These are phyloP conservation scores for Casuarina glauca DNA, from an alignment of 306 rosid species.

Conservation along the genomic window DNA sequence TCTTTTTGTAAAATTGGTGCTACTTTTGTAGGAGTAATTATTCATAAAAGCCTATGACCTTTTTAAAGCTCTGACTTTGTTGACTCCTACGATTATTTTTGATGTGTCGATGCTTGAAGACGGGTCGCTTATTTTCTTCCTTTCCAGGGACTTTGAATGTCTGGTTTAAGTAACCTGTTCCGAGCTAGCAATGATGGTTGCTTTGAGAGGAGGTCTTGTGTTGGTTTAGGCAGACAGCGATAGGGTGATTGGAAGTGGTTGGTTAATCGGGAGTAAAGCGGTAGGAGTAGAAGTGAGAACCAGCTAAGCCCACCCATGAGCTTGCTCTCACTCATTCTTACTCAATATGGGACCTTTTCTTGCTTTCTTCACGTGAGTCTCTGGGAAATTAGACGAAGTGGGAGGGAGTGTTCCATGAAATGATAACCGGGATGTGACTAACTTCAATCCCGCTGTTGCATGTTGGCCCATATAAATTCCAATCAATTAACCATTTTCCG, in stretches of 20 bases:
- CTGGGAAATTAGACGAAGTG: neutral
- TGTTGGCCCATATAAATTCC: neutral
- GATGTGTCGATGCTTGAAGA: neutral
- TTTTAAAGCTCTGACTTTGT: neutral
- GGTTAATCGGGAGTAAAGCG: neutral
- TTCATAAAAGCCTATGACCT: neutral
- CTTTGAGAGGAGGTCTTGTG: constrained; percentile 7
- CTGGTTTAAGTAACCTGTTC: neutral
- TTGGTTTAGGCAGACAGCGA: neutral
- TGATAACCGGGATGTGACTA: neutral
- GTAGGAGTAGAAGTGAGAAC: constrained; percentile 3
- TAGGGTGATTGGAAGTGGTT: neutral
- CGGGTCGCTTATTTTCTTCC: neutral
- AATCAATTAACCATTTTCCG: neutral
- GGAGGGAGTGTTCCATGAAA: neutral
- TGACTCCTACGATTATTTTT: neutral
- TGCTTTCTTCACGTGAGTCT: constrained; percentile 13
- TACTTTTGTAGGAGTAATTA: neutral
- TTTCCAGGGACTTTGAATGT: no score
- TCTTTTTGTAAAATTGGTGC: no score
- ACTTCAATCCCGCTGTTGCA: neutral
- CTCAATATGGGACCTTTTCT: neutral
- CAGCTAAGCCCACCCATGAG: constrained; percentile 6
- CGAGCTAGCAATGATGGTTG: constrained; percentile 10
- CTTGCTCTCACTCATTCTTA: constrained; percentile 2